Evolutionary conservation across 2,329 filamentous ascomycete genomes (phyloP).

Genomic region (Diaporthe capsici): DNA sequence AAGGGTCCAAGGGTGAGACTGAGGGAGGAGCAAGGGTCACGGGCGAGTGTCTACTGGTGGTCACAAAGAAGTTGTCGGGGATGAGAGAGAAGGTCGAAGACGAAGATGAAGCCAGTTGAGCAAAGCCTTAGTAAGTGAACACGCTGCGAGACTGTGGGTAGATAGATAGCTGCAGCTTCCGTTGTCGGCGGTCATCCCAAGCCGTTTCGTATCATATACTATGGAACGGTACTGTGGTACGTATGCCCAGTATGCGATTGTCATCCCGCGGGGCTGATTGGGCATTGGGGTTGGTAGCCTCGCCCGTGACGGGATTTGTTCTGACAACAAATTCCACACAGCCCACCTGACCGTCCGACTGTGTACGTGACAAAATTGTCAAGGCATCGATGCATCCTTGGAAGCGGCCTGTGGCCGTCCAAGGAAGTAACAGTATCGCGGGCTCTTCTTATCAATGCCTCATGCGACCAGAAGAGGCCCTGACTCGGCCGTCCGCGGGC

Average conservation of each 20-base stretch:
- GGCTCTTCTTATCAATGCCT: background rate
- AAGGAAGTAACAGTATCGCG: constrained; percentile 3
- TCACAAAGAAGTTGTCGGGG: background rate
- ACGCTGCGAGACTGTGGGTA: constrained; percentile 10
- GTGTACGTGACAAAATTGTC: constrained; percentile 9
- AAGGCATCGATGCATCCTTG: constrained; percentile 16
- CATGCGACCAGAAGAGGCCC: constrained; percentile 4
- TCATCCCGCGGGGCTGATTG: constrained; percentile 22
- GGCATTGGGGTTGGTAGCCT: background rate
- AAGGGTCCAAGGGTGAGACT: background rate
- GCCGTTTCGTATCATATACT: background rate
- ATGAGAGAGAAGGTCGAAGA: background rate
- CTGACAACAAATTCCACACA: constrained; percentile 28
- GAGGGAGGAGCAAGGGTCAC: background rate
- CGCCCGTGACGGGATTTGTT: constrained; percentile 25
- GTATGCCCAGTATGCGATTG: constrained; percentile 6
- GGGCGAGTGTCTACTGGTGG: background rate
- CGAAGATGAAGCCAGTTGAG: constrained; percentile 1
- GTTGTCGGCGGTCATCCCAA: constrained; percentile 23
- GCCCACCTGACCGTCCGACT: background rate
- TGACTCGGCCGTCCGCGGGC: constrained; percentile 28
- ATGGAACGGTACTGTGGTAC: background rate
- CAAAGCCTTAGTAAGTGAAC: constrained; percentile 4
- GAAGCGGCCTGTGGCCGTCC: background rate
- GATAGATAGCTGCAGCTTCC: constrained; percentile 25